Base-by-base conservation (phyloP, 2,329 filamentous ascomycete genomes). In the Verticillium dahliae region DNA sequence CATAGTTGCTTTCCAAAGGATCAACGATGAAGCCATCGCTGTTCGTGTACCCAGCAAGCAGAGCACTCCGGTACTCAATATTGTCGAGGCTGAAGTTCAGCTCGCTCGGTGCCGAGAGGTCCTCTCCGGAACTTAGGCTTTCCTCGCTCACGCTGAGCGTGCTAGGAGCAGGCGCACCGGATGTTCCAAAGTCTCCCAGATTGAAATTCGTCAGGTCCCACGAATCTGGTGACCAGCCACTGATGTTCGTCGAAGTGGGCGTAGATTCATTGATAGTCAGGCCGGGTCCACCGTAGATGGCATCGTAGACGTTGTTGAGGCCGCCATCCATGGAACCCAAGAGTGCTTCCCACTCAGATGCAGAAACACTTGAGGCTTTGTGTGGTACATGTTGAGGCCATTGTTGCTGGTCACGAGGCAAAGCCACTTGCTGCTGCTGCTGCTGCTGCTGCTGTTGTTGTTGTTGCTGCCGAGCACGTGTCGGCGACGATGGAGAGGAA, bases 301-400 rank as follows among this genome's bases (percentile, higher is more conserved):
- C 88, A 70, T 92, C 89, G 73, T 91, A 95, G n/a, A 96, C 89
- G 70, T 94, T 96, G 60, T 88, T 85, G 66, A 89, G 84, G 0
- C 91, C 91, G 39, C 87, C 87, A 68, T 96, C 92, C 72, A 96
- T 86, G 27, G 88, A 89, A 4, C 89, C 88, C 1, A 96, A 81
- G 0, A 96, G 81, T 1, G 88, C 86, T 72, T 96, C 92, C 92
- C 92, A 96, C 68, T 95, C 91, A 0, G 86, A 80, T 9, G 87
- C 77, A 1, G 86, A 86, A 13, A 88, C 81, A 15, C 75, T 76
- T 65, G 69, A 66, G 45, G 75, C 67, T 67, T 81, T 78, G 56
- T 74, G 74, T 45, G 73, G 72, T 15, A 73, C 67, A 50, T 74
- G 74, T 54, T 67, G 73, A 69, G 67, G 69, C 69, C 66, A 34